Evolutionary conservation across 2,329 filamentous ascomycete genomes (phyloP).

Genomic region (Coleophoma cylindrospora): DNA sequence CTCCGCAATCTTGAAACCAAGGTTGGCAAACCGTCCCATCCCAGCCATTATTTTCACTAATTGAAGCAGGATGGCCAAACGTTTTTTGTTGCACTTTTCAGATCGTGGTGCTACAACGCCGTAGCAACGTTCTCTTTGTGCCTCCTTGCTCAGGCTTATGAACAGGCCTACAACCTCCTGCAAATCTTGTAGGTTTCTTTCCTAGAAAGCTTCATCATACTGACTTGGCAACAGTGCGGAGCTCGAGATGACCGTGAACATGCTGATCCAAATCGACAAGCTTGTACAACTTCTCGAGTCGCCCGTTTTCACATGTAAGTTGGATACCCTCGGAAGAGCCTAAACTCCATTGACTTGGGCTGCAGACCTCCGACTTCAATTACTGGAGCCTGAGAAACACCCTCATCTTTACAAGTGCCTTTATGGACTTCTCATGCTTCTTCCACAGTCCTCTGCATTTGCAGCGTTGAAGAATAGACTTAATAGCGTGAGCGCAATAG

Average conservation of each 20-base stretch:
- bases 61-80: slow-evolving; percentile 74
- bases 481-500: slow-evolving; percentile 95
- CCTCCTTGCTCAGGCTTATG: slow-evolving; percentile 91
- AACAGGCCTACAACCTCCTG: slow-evolving; percentile 92
- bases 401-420: slow-evolving; percentile 97
- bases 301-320: slow-evolving; percentile 91
- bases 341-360: too few relatives aligned
- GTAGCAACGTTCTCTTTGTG: slow-evolving; percentile 97
- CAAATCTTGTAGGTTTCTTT: slow-evolving; percentile 71
- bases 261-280: slow-evolving; percentile 98
- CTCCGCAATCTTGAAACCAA: slow-evolving; percentile 86
- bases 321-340: neutral
- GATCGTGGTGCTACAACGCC: slow-evolving; percentile 97
- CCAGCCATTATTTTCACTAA: slow-evolving; percentile 6
- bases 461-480: slow-evolving; percentile 93
- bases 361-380: slow-evolving; percentile 83
- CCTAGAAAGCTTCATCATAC: slow-evolving; percentile 1
- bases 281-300: slow-evolving; percentile 94
- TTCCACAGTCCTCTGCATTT: slow-evolving; percentile 97
- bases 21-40: slow-evolving; percentile 34
- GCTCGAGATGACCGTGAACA: slow-evolving; percentile 97
- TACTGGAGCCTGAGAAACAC: slow-evolving; percentile 91
- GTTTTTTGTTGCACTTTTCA: slow-evolving; percentile 90
- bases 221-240: slow-evolving; percentile 62
- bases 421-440: slow-evolving; percentile 92